Evolutionary conservation across 139 green algal species (phyloP).

Genomic region (Chlorella sp.): DNA sequence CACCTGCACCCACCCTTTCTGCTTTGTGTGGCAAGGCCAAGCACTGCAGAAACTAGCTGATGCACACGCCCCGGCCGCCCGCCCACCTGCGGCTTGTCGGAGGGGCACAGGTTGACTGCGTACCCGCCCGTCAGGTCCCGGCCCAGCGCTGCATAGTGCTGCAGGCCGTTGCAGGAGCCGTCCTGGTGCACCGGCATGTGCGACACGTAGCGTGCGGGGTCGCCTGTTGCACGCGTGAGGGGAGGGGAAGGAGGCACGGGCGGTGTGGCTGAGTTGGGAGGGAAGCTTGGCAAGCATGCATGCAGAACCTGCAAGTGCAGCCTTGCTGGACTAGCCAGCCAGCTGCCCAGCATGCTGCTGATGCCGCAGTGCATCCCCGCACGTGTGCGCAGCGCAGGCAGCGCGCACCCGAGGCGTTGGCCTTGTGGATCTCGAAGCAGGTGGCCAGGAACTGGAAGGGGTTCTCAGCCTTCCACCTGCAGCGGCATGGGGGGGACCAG

Average conservation of each 20-base stretch:
- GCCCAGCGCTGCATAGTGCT: constrained; percentile 97
- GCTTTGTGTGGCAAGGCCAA: too few relatives aligned
- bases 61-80: too few relatives aligned
- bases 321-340: too few relatives aligned
- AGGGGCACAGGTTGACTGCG: constrained; percentile 89
- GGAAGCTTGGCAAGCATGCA: not conserved
- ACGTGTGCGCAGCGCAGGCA: too few relatives aligned
- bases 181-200: constrained; percentile 92
- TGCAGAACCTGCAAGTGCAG: not conserved
- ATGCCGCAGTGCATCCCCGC: too few relatives aligned
- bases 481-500: too few relatives aligned
- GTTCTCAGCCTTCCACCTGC: constrained; percentile 70
- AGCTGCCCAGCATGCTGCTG: too few relatives aligned
- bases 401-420: constrained; percentile 40
- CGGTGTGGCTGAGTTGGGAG: too few relatives aligned
- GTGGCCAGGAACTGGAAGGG: constrained; percentile 94
- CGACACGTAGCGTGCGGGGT: constrained; percentile 69
- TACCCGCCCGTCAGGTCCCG: constrained; percentile 78
- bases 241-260: not conserved
- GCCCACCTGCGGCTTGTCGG: constrained; percentile 64
- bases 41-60: not conserved
- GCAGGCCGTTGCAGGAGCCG: constrained; percentile 97
- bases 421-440: constrained; percentile 87
- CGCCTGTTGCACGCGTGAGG: too few relatives aligned
- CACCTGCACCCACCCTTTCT: too few relatives aligned